These are phyloP conservation scores for Fulvia fulva DNA, from an alignment of 2,329 filamentous ascomycete species.

Conservation along the genomic window DNA sequence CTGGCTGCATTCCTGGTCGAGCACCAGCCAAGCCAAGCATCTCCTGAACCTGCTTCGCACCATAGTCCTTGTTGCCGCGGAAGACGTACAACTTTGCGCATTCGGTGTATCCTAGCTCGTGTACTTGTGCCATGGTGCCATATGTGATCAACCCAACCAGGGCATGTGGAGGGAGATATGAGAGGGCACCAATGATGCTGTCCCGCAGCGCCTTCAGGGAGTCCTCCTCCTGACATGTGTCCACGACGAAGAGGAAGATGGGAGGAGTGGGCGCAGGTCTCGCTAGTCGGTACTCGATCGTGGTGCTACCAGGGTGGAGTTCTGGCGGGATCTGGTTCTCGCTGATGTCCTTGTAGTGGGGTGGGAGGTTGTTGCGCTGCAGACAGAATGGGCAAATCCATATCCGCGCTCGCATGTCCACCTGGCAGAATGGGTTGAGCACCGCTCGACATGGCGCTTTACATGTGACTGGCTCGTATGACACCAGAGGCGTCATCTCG, in stretches of 20 bases:
- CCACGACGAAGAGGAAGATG: conserved; percentile 83
- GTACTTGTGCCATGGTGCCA: conserved; percentile 95
- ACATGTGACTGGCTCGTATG: conserved; percentile 96
- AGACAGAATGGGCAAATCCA: conserved; percentile 91
- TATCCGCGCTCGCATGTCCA: conserved; percentile 75
- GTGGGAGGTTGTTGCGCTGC: conserved; percentile 74
- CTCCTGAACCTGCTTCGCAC: conserved; percentile 98
- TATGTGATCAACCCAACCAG: conserved; percentile 81
- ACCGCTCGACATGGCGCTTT: conserved; percentile 94
- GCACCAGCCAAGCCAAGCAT: conserved; percentile 80
- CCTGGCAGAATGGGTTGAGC: conserved; percentile 92
- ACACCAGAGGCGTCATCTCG: conserved; percentile 72
- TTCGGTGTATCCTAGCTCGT: conserved; percentile 96
- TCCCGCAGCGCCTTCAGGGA: conserved; percentile 79
- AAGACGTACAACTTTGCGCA: conserved; percentile 99
- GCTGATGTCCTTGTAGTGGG: conserved; percentile 87
- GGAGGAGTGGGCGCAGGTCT: conserved; percentile 79
- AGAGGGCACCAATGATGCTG: conserved; percentile 80
- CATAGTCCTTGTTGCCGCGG: conserved; percentile 94
- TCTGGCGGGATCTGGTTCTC: conserved; percentile 78
- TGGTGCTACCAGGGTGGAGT: conserved; percentile 75
- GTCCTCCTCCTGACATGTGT: conserved; percentile 85
- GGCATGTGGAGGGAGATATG: conserved; percentile 74
- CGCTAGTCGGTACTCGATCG: conserved; percentile 82
- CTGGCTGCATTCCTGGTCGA: conserved; percentile 66